Percentiles rank a stretch among this genome's conserved stretches.
These are phyloP conservation scores for Apophysomyces variabilis DNA, from an alignment of 371 early-diverging fungal genomes.

Conservation along the genomic window DNA sequence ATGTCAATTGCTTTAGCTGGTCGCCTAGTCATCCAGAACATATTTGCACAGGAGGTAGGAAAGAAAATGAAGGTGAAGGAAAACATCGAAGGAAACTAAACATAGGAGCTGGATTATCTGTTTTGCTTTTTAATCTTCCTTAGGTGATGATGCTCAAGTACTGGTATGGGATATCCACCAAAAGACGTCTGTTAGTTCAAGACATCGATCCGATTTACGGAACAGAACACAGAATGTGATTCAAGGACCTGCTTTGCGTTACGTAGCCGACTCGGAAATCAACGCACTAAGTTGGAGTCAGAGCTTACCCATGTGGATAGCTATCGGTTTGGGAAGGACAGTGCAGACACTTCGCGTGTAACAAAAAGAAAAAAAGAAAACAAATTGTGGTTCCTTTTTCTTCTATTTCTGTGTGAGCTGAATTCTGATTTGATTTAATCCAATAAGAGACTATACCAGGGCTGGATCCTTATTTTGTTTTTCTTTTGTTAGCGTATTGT, in stretches of 20 bases:
- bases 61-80: background rate
- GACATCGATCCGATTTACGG: conserved; percentile 1
- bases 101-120: background rate
- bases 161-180: conserved; percentile 69
- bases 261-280: conserved; percentile 62
- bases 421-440: background rate
- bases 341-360: conserved; percentile 52
- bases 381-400: no score
- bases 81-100: background rate
- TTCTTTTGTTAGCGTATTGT: background rate
- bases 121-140: background rate
- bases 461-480: background rate
- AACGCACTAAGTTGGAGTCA: conserved; percentile 69
- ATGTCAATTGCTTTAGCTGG: conserved; percentile 76
- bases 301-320: conserved; percentile 67
- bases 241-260: conserved; percentile 65
- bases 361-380: background rate
- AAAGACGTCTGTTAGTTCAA: conserved; percentile 32
- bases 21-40: conserved; percentile 69
- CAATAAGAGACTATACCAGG: background rate
- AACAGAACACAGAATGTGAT: conserved; percentile 22
- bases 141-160: conserved; percentile 73
- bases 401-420: background rate
- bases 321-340: conserved; percentile 62
- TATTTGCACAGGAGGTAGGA: conserved; percentile 72